A percentile compares a stretch with the other conserved stretches of the same genome.
These are phyloP conservation scores for Botrytis medusae DNA, from an alignment of 2,329 filamentous ascomycete species.

Conservation along the genomic window DNA sequence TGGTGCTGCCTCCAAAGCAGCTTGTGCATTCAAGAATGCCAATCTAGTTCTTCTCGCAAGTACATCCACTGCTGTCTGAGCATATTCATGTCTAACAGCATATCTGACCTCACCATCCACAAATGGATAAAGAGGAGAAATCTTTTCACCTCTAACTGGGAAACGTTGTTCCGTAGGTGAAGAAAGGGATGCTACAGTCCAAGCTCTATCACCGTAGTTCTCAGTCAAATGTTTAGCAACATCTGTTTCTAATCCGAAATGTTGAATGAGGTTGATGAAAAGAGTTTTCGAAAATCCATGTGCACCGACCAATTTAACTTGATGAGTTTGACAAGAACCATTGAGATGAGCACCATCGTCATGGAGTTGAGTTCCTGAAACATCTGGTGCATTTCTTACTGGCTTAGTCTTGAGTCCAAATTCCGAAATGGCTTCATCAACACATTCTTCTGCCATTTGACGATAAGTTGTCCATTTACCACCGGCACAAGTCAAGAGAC, in stretches of 20 bases:
- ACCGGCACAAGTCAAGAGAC: conserved; percentile 80
- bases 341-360: conserved; percentile 70
- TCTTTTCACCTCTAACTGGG: conserved; percentile 77
- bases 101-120: conserved; percentile 91
- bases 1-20: conserved; percentile 81
- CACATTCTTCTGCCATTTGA: conserved; percentile 88
- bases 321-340: conserved; percentile 79
- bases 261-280: conserved; percentile 93
- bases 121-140: conserved; percentile 81
- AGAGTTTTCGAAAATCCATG: conserved; percentile 88
- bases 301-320: conserved; percentile 76
- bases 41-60: conserved; percentile 80
- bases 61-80: conserved; percentile 86
- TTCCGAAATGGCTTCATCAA: conserved; percentile 72
- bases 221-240: conserved; percentile 85
- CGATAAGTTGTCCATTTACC: conserved; percentile 94
- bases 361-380: conserved; percentile 67
- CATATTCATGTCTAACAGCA: conserved; percentile 84
- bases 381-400: conserved; percentile 59
- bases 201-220: conserved; percentile 89
- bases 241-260: conserved; percentile 88
- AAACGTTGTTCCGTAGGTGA: conserved; percentile 75
- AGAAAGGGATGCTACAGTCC: conserved; percentile 83
- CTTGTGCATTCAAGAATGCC: conserved; percentile 89
- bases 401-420: conserved; percentile 63